Evolutionary conservation across 306 rosid genomes (phyloP), one percentile per base, ranked within the genome.

Genomic region (Vigna unguiculata): DNA sequence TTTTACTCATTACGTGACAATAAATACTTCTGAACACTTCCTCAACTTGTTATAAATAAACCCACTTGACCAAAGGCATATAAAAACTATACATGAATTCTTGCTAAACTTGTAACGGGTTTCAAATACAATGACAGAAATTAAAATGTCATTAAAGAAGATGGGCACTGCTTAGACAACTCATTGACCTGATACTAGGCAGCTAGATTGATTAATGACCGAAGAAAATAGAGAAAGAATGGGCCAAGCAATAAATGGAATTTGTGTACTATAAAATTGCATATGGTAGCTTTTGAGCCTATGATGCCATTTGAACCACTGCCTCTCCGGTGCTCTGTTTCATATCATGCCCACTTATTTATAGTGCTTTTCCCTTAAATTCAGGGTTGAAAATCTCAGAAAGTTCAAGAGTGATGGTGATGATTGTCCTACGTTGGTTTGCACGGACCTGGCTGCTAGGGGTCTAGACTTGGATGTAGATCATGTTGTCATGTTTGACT

Each of bases 401-500:
- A 95, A 87, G 87, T 95, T 95, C 73, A 95, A 91, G 88, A 92
- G 85, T 69, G 83, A 95, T 30, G 86, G 72, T 78, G 97, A 85
- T 62, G 99, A 91, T 81, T 92, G 99, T 81, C 99, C 97, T 14
- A 90, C 99, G 28, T 82, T 95, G 75, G 97, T 95, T 57, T 95
- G 97, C 92, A 89, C 99, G 0, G 99, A 95, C 76, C 79, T 95
- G 90, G 99, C 99, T 73, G 97, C 99, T 25, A 84, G 99, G 81
- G 99, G 99, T 77, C 87, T 95, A 69, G 99, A 95, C 87, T 75
- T 95, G 90, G 96, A 90, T 78, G 97, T 95, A 15, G 97, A 95
- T 85, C 99, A 92, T 78, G 99, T 95, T 74, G 87, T 95, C 65
- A 95, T 95, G 99, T 95, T 95, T 81, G 99, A 95, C 88, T 95